Evolutionary conservation across 345 rosid genomes (phyloP).

Genomic region (Corchorus capsularis): DNA sequence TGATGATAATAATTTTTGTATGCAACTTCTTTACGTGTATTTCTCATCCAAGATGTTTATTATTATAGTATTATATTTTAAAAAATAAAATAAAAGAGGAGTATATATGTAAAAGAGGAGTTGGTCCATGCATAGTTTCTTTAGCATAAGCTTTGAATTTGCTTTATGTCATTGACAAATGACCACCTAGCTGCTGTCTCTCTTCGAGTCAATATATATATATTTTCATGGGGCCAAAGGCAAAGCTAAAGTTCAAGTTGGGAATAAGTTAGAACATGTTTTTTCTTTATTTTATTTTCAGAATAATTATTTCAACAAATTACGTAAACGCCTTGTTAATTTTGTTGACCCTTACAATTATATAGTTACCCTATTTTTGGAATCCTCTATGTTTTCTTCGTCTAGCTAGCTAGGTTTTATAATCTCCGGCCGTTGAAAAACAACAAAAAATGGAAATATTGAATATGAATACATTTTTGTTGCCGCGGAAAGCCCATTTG

Average conservation of each 20-base stretch:
- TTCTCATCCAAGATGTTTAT: not conserved
- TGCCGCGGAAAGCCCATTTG: no score
- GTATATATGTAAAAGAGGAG: not conserved
- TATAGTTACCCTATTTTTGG: no score
- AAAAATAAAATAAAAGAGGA: not conserved
- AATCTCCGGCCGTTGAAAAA: no score
- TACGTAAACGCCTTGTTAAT: no score
- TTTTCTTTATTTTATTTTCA: no score
- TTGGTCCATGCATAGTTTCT: constrained; percentile 24
- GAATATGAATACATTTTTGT: no score
- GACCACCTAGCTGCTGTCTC: constrained; percentile 27
- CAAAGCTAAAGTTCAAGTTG: not conserved
- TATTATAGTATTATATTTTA: not conserved
- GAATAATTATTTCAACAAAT: no score
- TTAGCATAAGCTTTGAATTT: constrained; percentile 20
- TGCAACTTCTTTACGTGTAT: not conserved
- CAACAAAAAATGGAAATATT: no score
- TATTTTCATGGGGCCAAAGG: constrained; percentile 27
- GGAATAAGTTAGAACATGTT: not conserved
- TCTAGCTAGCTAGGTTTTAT: no score
- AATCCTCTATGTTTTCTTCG: no score
- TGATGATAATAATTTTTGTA: not conserved
- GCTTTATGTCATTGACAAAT: constrained; percentile 17
- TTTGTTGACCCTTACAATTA: no score
- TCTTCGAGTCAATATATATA: not conserved